These are phyloP conservation scores for Obba rivulosa DNA, from an alignment of 768 basidiomycete genomes.

Conservation along the genomic window DNA sequence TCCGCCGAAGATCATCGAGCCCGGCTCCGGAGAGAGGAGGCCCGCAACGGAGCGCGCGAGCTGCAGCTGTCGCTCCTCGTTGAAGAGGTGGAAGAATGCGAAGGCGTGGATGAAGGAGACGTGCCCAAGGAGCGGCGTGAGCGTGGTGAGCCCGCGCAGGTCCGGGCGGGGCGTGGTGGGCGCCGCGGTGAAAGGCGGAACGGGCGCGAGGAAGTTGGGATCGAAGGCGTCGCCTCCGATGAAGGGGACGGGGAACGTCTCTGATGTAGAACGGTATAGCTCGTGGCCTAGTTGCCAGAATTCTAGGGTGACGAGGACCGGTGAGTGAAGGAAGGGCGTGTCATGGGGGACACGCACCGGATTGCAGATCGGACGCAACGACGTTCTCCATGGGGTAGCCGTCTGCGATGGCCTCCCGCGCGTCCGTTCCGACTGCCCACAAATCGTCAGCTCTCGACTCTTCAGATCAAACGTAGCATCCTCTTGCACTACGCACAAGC, in stretches of 20 bases:
- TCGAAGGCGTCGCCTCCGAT: slow-evolving; percentile 51
- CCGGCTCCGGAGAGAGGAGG: slow-evolving; percentile 33
- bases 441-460: background rate
- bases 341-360: slow-evolving; percentile 17
- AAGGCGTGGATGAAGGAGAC: slow-evolving; percentile 44
- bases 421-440: slow-evolving; percentile 32
- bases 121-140: slow-evolving; percentile 41
- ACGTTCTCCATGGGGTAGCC: slow-evolving; percentile 34
- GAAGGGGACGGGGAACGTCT: slow-evolving; percentile 49
- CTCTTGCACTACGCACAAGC: slow-evolving; percentile 29
- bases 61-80: slow-evolving; percentile 28
- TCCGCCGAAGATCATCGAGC: slow-evolving; percentile 39
- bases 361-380: slow-evolving; percentile 29
- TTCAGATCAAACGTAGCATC: background rate
- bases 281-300: slow-evolving; percentile 59
- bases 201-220: slow-evolving; percentile 31
- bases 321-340: background rate
- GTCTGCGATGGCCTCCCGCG: slow-evolving; percentile 33
- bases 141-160: slow-evolving; percentile 29
- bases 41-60: slow-evolving; percentile 34
- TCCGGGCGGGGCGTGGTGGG: slow-evolving; percentile 13
- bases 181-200: slow-evolving; percentile 15
- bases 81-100: slow-evolving; percentile 47
- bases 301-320: slow-evolving; percentile 23
- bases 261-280: slow-evolving; percentile 46